Base-by-base conservation (phyloP, 768 basidiomycete genomes). In the Rhodosporidiobolus sp. region DNA sequence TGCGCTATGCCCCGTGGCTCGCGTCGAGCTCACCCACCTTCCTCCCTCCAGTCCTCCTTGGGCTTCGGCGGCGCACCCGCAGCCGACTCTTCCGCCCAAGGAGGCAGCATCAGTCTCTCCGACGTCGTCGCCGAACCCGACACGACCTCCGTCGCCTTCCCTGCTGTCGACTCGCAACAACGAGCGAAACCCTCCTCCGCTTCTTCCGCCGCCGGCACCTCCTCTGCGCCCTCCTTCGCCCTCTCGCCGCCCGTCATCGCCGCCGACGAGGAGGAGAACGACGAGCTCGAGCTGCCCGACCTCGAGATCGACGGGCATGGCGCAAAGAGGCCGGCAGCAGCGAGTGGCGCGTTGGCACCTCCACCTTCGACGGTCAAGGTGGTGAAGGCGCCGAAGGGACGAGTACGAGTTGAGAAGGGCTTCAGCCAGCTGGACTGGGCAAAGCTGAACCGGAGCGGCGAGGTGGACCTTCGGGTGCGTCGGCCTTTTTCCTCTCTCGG, bases 401-500 rank as follows among this genome's bases (percentile, higher is more conserved):
- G 88, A 9, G 85, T 99, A 8, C 91, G 88, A 10, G 85, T 99
- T 12, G 88, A 90, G 19, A 94, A 95, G 3, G 96, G 96, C 11
- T 90, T 89, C 80, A 90, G 91, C 72, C 88, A 93, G 17, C 81
- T 99, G 38, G 96, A 99, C 81, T 99, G 95, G 95, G 94, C 92
- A 3, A 87, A 85, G 57, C 82, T 96, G 69, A 94, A 94, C 81
- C 83, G 87, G 7, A 92, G 89, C 10, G 94, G 94, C 2, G 56
- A 67, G 6, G 79, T 82, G 65, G 88, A 96, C 84, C 81, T 97
- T 12, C 83, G 91, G 64, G 92, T 94, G 77, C 50, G 80, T 72
- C 22, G 49, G 57, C 14, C 50, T 68, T n/a, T 22, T 10, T 11
- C 12, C 45, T 49, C 22, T 22, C 45, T 24, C 12, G 30, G 19